phyloP scores from a whole-genome alignment of 2,329 filamentous ascomycete genomes.

The Aspergillus awamori region DNA sequence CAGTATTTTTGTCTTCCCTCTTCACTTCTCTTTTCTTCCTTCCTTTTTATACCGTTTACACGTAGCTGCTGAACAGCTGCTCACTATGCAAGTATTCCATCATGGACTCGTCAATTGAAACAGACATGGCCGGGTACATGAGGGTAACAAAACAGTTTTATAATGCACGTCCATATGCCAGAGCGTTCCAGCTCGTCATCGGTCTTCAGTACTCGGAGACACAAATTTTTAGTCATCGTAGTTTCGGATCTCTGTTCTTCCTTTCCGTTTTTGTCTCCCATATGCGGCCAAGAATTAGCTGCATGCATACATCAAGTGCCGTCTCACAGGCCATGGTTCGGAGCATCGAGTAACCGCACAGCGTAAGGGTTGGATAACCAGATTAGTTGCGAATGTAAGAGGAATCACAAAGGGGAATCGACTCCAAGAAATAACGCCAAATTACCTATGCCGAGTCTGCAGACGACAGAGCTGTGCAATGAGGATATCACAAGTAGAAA shows the following conservation, averaged over 20 bases:
- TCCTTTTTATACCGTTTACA: too few species aligned
- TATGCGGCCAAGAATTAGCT: background rate
- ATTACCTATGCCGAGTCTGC: constrained; percentile 36
- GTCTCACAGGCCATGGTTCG: background rate
- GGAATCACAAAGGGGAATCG: constrained; percentile 15
- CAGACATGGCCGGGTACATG: constrained; percentile 7
- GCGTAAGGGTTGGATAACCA: constrained; percentile 6
- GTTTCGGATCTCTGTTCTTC: background rate
- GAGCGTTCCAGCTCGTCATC: background rate
- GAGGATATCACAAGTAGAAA: constrained; percentile 32
- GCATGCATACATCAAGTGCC: background rate
- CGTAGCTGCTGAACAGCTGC: background rate
- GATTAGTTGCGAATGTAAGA: constrained; percentile 20
- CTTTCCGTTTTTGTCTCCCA: background rate
- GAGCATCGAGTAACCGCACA: constrained; percentile 8
- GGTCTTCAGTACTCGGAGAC: background rate
- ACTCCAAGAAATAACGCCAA: constrained; percentile 31
- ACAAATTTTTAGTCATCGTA: background rate
- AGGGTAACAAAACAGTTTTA: background rate
- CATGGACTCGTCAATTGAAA: constrained; percentile 18
- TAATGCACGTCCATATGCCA: constrained; percentile 5
- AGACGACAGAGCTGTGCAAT: constrained; percentile 24
- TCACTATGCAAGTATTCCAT: constrained; percentile 19
- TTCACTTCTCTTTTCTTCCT: too few species aligned
- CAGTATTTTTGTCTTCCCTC: constrained; percentile 3